Conservation (phyloP, 768 basidiomycete species). For the Tylopilus rubrobrunneus region DNA sequence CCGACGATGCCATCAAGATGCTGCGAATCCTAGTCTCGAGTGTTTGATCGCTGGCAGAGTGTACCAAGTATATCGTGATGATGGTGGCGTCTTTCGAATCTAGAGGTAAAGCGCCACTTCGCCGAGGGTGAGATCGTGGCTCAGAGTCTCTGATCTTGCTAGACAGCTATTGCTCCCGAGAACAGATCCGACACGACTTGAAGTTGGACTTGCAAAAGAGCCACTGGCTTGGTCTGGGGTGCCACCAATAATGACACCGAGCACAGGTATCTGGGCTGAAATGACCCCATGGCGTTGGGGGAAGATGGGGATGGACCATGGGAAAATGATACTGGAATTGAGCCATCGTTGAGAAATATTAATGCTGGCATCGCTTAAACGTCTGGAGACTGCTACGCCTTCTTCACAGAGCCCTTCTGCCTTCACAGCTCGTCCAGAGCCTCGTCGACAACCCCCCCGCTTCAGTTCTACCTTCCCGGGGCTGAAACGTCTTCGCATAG, state of each 20-base stretch:
- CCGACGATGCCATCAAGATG: not conserved
- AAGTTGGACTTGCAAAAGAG: not conserved
- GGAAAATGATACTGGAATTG: conserved; percentile 23
- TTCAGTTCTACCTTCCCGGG: not conserved
- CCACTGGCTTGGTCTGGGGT: not conserved
- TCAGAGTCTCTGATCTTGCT: conserved; percentile 7
- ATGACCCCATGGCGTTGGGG: too few species aligned
- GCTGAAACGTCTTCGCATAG: not conserved
- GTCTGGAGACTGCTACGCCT: not conserved
- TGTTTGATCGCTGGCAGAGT: not conserved
- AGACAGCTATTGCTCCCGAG: not conserved
- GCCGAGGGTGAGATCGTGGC: not conserved
- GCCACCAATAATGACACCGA: too few species aligned
- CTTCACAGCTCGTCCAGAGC: not conserved
- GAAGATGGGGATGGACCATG: conserved; percentile 1
- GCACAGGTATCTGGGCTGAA: too few species aligned
- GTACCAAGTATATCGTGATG: not conserved
- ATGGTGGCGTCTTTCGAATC: not conserved
- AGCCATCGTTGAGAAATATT: conserved; percentile 10
- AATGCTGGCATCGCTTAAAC: conserved; percentile 12
- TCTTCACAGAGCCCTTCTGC: not conserved
- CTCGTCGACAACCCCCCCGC: not conserved
- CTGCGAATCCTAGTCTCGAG: not conserved
- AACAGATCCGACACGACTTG: not conserved
- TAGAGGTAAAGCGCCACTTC: too few species aligned